These are phyloP conservation scores for Blastobotrys serpentis DNA, from an alignment of 1,139 yeast genomes.

Conservation along the genomic window DNA sequence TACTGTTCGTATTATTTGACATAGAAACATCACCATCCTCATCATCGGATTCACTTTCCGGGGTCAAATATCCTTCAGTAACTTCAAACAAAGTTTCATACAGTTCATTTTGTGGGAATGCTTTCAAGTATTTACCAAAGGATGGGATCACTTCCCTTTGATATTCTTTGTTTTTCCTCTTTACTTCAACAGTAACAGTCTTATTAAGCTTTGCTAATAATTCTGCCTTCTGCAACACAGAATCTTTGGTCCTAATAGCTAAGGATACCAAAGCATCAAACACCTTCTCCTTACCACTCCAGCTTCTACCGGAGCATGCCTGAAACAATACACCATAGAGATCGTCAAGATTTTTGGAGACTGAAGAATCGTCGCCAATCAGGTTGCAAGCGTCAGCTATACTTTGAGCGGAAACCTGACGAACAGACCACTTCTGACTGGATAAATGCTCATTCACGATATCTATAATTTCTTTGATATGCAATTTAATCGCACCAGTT, in stretches of 20 bases:
- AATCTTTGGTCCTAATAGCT: conserved; percentile 46
- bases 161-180: conserved; percentile 65
- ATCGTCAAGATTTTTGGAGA: conserved; percentile 28
- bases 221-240: conserved; percentile 24
- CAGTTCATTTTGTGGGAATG: conserved; percentile 37
- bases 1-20: conserved; percentile 15
- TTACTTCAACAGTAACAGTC: conserved; percentile 50
- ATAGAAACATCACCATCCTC: conserved; percentile 29
- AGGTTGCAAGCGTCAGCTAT: conserved; percentile 59
- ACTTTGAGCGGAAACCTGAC: conserved; percentile 71
- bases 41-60: conserved; percentile 28
- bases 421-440: conserved; percentile 58
- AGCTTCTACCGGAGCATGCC: conserved; percentile 74
- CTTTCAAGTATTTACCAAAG: conserved; percentile 30
- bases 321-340: conserved; percentile 57
- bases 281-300: conserved; percentile 83
- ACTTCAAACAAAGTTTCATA: conserved; percentile 38
- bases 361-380: conserved; percentile 29
- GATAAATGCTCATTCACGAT: conserved; percentile 50
- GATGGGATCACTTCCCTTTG: conserved; percentile 42
- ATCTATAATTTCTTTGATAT: conserved; percentile 65
- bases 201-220: conserved; percentile 19
- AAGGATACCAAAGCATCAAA: conserved; percentile 68
- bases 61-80: conserved; percentile 32
- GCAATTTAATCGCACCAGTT: conserved; percentile 65